Conservation (phyloP, 2,329 filamentous ascomycete species). For the Samsoniella hepiali region DNA sequence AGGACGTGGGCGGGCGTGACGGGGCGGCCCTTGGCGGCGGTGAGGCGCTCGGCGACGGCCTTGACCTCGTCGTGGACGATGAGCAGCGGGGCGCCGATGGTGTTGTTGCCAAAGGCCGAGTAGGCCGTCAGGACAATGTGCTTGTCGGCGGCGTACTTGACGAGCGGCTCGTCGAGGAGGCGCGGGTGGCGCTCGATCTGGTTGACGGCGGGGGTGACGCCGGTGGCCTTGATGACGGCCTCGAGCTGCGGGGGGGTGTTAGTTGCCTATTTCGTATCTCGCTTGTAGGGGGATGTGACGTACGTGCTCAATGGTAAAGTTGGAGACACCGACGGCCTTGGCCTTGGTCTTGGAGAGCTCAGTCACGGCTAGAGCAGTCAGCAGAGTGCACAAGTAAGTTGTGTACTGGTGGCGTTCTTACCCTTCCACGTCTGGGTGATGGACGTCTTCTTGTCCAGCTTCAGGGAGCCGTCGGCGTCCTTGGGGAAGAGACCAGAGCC, state of each 20-base stretch:
- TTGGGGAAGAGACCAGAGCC: constrained; percentile 45
- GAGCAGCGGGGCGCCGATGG: constrained; percentile 45
- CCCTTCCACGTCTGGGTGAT: constrained; percentile 45
- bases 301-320: constrained; percentile 61
- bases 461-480: constrained; percentile 34
- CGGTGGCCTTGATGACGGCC: constrained; percentile 53
- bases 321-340: constrained; percentile 68
- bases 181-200: constrained; percentile 68
- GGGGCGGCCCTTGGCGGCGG: constrained; percentile 33
- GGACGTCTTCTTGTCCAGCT: constrained; percentile 43
- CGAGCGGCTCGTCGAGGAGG: constrained; percentile 53
- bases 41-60: constrained; percentile 50
- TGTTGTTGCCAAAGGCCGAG: constrained; percentile 53
- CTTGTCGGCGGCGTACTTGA: constrained; percentile 60
- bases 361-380: constrained; percentile 40
- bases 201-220: constrained; percentile 60
- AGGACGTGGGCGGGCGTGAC: constrained; percentile 44
- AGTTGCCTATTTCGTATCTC: neutral
- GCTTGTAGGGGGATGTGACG: constrained; percentile 12
- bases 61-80: constrained; percentile 55
- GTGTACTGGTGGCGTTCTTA: constrained; percentile 12
- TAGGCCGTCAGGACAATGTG: constrained; percentile 66
- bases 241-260: constrained; percentile 39
- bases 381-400: neutral
- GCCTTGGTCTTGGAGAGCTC: constrained; percentile 59